Conservation (phyloP, 169 alveolate species). For the Plasmodium inui region DNA sequence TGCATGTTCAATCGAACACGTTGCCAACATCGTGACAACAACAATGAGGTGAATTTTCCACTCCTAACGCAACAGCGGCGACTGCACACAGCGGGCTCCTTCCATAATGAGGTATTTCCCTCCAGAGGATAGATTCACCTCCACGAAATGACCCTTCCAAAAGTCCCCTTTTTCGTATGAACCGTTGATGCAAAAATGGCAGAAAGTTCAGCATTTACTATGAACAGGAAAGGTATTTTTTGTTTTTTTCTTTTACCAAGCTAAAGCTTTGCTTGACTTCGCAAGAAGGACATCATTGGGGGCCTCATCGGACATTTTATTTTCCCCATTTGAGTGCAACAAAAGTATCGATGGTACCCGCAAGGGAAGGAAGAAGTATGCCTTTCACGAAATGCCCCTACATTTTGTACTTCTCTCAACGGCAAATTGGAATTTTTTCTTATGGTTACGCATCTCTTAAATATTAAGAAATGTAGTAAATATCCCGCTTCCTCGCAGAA, state of each 20-base stretch:
- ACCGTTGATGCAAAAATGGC: neutral
- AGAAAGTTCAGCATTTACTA: neutral
- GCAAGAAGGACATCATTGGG: neutral
- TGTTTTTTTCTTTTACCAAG: neutral
- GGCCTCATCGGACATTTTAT: neutral
- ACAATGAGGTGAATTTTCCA: neutral
- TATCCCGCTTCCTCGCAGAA: neutral
- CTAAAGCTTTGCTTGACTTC: neutral
- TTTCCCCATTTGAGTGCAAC: neutral
- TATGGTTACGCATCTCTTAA: neutral
- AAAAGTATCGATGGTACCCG: neutral
- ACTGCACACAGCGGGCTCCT: neutral
- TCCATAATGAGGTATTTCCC: neutral
- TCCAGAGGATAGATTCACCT: neutral
- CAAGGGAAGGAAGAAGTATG: neutral
- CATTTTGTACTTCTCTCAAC: neutral
- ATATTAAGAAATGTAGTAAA: neutral
- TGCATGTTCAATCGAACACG: neutral
- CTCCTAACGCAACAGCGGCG: neutral
- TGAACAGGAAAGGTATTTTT: neutral
- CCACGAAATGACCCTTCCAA: neutral
- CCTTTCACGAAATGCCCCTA: neutral
- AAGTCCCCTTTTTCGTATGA: neutral
- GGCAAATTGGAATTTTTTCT: neutral
- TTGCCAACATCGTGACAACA: neutral